Evolutionary conservation across 257 asterid species (phyloP).

Genomic region (Rhazya stricta): DNA sequence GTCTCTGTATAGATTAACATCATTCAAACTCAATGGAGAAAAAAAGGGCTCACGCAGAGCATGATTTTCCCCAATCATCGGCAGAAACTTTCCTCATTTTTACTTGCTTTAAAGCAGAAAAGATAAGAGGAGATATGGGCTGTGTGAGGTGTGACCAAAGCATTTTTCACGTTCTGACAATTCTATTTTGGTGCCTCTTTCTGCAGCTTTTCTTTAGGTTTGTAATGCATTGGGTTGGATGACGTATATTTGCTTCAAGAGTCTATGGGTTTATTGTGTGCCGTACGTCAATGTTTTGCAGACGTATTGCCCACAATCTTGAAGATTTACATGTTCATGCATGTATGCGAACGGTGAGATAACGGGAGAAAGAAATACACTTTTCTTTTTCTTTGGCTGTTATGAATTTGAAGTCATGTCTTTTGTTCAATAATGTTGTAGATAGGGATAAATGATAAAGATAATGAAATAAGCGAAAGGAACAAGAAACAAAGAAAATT

Average conservation of each 20-base stretch:
- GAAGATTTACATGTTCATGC: not conserved
- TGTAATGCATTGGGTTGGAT: not conserved
- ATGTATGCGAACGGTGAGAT: not conserved
- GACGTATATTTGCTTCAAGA: conserved; percentile 6
- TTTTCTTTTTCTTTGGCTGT: too few relatives aligned
- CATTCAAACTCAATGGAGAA: too few relatives aligned
- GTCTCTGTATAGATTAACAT: not conserved
- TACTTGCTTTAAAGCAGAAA: conserved; percentile 3
- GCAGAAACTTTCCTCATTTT: not conserved
- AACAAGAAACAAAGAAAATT: too few relatives aligned
- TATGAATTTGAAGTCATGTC: too few relatives aligned
- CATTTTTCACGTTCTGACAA: not conserved
- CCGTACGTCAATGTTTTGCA: conserved; percentile 6
- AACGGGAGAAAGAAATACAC: not conserved
- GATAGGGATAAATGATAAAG: too few relatives aligned
- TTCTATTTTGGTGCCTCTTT: not conserved
- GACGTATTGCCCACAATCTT: not conserved
- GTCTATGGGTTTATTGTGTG: conserved; percentile 1
- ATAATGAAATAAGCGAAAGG: too few relatives aligned
- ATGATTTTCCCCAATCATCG: conserved; percentile 3
- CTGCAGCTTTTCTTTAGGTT: not conserved
- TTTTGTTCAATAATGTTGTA: too few relatives aligned
- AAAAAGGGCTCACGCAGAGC: conserved; percentile 1
- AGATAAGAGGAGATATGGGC: not conserved
- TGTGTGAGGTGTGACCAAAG: conserved; percentile 3